These are phyloP conservation scores for Paratinospora sagittata DNA, from an alignment of 164 flowering plant species.

Conservation along the genomic window DNA sequence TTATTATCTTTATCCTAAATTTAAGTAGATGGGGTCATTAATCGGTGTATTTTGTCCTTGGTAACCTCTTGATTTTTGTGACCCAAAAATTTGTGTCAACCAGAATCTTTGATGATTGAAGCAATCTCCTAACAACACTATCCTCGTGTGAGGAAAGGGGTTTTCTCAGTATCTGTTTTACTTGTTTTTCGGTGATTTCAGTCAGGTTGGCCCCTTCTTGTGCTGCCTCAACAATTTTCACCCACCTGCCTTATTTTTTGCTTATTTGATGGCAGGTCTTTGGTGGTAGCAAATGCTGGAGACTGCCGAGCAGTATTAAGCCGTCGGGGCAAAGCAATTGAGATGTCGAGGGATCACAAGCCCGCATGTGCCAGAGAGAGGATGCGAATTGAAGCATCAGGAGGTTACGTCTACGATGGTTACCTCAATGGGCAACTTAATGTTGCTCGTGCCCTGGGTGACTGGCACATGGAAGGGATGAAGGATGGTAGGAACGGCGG, in stretches of 20 bases:
- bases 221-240: too few species aligned
- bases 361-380: constrained; percentile 59
- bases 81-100: background rate
- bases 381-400: constrained; percentile 74
- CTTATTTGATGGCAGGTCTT: constrained; percentile 36
- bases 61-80: too few species aligned
- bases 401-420: constrained; percentile 79
- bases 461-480: constrained; percentile 95
- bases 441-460: constrained; percentile 95
- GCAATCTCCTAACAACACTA: too few species aligned
- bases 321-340: constrained; percentile 88
- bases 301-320: constrained; percentile 95
- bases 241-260: background rate
- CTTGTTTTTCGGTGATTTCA: background rate
- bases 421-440: constrained; percentile 88
- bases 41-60: too few species aligned
- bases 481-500: constrained; percentile 53
- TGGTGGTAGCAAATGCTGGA: constrained; percentile 96
- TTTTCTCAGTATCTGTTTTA: background rate
- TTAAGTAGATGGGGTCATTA: too few species aligned
- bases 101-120: too few species aligned
- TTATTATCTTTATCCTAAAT: too few species aligned
- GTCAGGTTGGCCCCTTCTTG: background rate
- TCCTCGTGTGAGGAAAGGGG: background rate
- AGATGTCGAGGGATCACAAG: constrained; percentile 92